A percentile compares a stretch with the other conserved stretches of the same genome.
These are phyloP conservation scores for Beauveria scarabaeidicola DNA, from an alignment of 2,329 filamentous ascomycete genomes.

Conservation along the genomic window DNA sequence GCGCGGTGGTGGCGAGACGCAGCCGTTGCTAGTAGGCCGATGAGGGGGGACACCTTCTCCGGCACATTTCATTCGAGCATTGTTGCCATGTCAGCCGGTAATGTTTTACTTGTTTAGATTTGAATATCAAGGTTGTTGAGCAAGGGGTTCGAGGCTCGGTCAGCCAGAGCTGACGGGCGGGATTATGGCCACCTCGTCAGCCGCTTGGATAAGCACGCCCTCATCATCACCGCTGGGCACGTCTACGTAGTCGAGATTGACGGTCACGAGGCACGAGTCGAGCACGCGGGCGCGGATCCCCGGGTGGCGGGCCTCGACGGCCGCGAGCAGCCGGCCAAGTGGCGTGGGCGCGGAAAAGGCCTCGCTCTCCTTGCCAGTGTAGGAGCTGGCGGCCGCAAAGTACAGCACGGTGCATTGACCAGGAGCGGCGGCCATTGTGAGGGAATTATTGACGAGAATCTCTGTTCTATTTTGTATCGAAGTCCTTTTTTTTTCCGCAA, in stretches of 20 bases:
- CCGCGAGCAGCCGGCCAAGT: slow-evolving; percentile 53
- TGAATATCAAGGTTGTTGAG: too few relatives aligned
- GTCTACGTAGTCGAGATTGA: slow-evolving; percentile 78
- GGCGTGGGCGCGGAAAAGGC: slow-evolving; percentile 56
- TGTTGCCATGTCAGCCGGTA: background rate
- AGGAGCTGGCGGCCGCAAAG: slow-evolving; percentile 68
- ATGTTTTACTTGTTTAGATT: too few relatives aligned
- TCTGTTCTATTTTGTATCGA: background rate
- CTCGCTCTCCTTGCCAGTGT: slow-evolving; percentile 61
- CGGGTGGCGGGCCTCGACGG: slow-evolving; percentile 59
- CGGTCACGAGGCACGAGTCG: slow-evolving; percentile 63
- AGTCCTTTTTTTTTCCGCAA: background rate
- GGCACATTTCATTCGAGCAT: background rate
- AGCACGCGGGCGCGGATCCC: slow-evolving; percentile 63
- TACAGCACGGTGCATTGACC: slow-evolving; percentile 75
- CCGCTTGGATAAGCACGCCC: slow-evolving; percentile 51
- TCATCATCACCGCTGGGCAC: slow-evolving; percentile 39
- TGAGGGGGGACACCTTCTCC: background rate
- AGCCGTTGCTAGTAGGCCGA: slow-evolving; percentile 15
- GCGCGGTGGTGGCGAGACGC: slow-evolving; percentile 11
- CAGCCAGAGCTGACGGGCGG: slow-evolving; percentile 81
- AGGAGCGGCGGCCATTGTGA: slow-evolving; percentile 23
- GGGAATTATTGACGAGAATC: too few relatives aligned
- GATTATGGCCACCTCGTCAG: slow-evolving; percentile 81
- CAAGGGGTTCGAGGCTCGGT: slow-evolving; percentile 14